These are phyloP conservation scores for Caloboletus firmus DNA, from an alignment of 1,284 basidiomycete species.

Conservation along the genomic window DNA sequence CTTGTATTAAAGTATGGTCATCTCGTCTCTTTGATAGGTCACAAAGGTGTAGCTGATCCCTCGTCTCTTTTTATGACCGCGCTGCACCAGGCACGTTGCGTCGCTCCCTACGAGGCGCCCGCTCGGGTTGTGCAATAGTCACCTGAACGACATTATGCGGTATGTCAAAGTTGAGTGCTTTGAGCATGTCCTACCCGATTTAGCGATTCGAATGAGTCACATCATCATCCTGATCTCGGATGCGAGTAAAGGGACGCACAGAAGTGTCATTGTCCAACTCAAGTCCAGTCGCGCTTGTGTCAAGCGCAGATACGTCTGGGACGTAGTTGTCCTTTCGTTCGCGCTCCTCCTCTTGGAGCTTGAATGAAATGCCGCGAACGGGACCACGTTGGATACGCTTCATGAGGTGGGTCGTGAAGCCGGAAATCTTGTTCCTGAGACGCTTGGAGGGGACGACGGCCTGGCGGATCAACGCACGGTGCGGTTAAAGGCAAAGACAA, in stretches of 20 bases:
- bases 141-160: conserved; percentile 69
- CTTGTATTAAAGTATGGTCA: not conserved
- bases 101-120: conserved; percentile 71
- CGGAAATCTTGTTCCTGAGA: conserved; percentile 99
- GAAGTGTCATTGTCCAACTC: conserved; percentile 92
- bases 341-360: conserved; percentile 99
- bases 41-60: not conserved
- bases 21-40: conserved; percentile 4
- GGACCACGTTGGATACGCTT: conserved; percentile 99
- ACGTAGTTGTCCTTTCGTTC: conserved; percentile 99
- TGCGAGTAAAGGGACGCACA: conserved; percentile 45
- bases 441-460: conserved; percentile 98
- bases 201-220: not conserved
- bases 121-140: conserved; percentile 70
- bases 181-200: conserved; percentile 73
- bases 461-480: conserved; percentile 36
- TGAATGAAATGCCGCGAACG: conserved; percentile 99
- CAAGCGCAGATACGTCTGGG: conserved; percentile 93
- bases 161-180: conserved; percentile 91
- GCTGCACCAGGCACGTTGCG: conserved; percentile 85
- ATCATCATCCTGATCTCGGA: not conserved
- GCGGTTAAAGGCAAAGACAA: not conserved
- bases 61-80: conserved; percentile 32
- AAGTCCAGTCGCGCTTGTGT: conserved; percentile 70
- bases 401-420: conserved; percentile 99